phyloP scores from a whole-genome alignment of 306 rosid genomes.

The Glycyrrhiza uralensis region DNA sequence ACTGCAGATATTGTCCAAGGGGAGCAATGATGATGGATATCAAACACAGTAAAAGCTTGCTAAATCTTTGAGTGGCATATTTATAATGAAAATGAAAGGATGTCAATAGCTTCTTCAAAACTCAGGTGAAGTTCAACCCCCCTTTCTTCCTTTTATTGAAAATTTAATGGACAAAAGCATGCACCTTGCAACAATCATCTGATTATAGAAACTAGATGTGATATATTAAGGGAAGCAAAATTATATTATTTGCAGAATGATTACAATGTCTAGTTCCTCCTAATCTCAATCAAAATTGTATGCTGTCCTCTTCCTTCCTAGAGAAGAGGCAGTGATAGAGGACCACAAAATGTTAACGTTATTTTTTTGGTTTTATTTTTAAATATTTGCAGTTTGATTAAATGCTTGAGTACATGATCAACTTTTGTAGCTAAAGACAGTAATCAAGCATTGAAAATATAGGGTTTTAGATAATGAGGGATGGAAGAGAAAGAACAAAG shows the following conservation, averaged over 20 bases:
- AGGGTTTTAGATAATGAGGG: too few species aligned
- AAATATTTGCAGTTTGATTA: not conserved
- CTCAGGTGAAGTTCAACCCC: conserved; percentile 36
- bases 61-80: conserved; percentile 21
- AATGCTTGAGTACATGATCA: not conserved
- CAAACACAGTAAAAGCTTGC: conserved; percentile 35
- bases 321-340: not conserved
- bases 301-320: not conserved
- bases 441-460: not conserved
- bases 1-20: conserved; percentile 65
- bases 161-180: not conserved
- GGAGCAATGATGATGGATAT: conserved; percentile 50
- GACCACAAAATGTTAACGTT: not conserved
- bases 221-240: not conserved
- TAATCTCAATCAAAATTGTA: not conserved
- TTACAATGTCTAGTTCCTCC: not conserved
- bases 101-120: conserved; percentile 21
- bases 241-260: not conserved
- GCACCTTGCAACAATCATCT: conserved; percentile 7
- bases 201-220: conserved; percentile 2
- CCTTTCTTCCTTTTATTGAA: not conserved
- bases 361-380: not conserved
- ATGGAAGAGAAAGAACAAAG: too few species aligned
- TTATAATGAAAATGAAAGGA: conserved; percentile 26
- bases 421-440: not conserved